phyloP scores from a whole-genome alignment of 1,284 basidiomycete species.

The Irpex sp. region DNA sequence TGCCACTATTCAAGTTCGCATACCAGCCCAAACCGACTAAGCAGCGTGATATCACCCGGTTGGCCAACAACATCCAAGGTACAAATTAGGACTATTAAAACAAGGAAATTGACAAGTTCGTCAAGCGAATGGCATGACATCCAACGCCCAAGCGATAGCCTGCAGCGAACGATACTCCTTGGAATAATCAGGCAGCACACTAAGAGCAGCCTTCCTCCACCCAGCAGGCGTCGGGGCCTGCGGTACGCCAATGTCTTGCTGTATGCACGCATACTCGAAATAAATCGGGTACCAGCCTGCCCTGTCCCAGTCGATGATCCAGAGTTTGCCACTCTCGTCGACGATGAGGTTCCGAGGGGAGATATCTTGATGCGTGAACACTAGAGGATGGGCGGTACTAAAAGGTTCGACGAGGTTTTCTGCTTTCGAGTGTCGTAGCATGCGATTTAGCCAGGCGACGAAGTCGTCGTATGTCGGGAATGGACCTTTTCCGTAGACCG shows the following conservation, averaged over 20 bases:
- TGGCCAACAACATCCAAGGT: no score
- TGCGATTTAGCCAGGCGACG: neutral
- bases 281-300: neutral
- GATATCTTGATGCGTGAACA: neutral
- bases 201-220: neutral
- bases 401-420: neutral
- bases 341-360: slow-evolving; percentile 3
- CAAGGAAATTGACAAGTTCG: neutral
- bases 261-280: neutral
- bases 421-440: neutral
- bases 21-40: no score
- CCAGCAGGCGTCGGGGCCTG: neutral
- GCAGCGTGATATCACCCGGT: no score
- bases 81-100: neutral
- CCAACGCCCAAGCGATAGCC: neutral
- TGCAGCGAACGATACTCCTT: neutral
- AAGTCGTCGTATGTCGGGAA: neutral
- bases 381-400: neutral
- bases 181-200: neutral
- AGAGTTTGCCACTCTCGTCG: slow-evolving; percentile 1
- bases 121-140: neutral
- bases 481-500: neutral
- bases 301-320: neutral
- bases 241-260: neutral
- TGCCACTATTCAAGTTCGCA: no score